Evolutionary conservation across 2,329 filamentous ascomycete genomes (phyloP).

Genomic region (Apiospora rasikravindrae): DNA sequence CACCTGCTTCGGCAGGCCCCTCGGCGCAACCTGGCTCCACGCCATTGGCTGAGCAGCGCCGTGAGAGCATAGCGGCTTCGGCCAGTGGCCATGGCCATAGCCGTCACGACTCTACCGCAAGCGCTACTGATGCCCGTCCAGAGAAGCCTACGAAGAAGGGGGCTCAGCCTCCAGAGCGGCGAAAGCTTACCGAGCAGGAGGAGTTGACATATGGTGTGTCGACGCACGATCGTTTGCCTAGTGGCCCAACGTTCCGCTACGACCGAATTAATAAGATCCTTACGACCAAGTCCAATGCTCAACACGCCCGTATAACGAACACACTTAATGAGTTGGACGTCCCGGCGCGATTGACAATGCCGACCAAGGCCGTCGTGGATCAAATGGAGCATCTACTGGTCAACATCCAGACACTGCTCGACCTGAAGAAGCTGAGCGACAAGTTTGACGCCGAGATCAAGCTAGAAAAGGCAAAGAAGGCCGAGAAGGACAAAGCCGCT

Average conservation of each 20-base stretch:
- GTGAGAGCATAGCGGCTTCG: slow-evolving; percentile 60
- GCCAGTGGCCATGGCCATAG: slow-evolving; percentile 34
- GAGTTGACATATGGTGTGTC: slow-evolving; percentile 83
- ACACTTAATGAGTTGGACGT: slow-evolving; percentile 76
- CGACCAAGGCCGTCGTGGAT: slow-evolving; percentile 72
- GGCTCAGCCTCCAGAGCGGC: slow-evolving; percentile 52
- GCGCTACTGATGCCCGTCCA: slow-evolving; percentile 42
- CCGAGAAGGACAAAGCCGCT: slow-evolving; percentile 52
- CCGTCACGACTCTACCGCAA: slow-evolving; percentile 53
- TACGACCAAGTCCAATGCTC: slow-evolving; percentile 75
- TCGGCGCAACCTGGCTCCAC: slow-evolving; percentile 39
- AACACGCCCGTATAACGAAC: slow-evolving; percentile 76
- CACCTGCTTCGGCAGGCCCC: slow-evolving; percentile 45
- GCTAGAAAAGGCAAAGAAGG: slow-evolving; percentile 62
- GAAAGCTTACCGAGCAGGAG: slow-evolving; percentile 76
- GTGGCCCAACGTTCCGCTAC: slow-evolving; percentile 88
- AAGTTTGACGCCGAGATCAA: slow-evolving; percentile 77
- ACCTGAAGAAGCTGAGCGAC: slow-evolving; percentile 75
- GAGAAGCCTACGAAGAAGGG: slow-evolving; percentile 57
- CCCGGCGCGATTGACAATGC: slow-evolving; percentile 72
- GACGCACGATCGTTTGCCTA: slow-evolving; percentile 78
- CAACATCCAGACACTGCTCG: slow-evolving; percentile 72
- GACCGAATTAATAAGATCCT: slow-evolving; percentile 81
- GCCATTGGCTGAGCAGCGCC: slow-evolving; percentile 49
- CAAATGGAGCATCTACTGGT: slow-evolving; percentile 73